phyloP scores from a whole-genome alignment of 805 yeast species.

The Grigorovia humatica region DNA sequence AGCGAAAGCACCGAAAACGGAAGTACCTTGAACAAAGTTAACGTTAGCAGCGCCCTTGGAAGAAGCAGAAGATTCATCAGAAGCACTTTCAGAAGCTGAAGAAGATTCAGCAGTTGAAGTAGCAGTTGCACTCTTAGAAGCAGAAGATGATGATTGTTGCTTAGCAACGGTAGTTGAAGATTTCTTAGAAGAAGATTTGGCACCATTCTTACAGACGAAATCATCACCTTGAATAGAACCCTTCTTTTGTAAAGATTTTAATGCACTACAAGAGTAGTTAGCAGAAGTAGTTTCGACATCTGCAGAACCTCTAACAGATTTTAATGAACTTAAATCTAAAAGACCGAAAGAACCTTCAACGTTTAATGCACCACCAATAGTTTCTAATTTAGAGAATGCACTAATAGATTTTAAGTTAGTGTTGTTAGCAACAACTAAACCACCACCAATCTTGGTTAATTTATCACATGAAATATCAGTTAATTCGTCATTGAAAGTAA shows the following conservation, averaged over 20 bases:
- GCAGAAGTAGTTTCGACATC: constrained; percentile 57
- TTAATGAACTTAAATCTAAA: constrained; percentile 65
- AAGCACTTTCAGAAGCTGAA: constrained; percentile 5
- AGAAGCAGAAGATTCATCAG: constrained; percentile 9
- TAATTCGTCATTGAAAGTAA: constrained; percentile 66
- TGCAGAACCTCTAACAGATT: constrained; percentile 88
- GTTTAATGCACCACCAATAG: constrained; percentile 82
- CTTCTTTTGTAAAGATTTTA: constrained; percentile 57
- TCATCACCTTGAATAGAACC: constrained; percentile 89
- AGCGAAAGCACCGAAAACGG: constrained; percentile 40
- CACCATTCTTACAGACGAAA: constrained; percentile 62
- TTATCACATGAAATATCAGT: constrained; percentile 55
- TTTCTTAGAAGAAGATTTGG: constrained; percentile 37
- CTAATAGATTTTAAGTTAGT: constrained; percentile 50
- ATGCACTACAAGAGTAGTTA: constrained; percentile 70
- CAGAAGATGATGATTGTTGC: constrained; percentile 14
- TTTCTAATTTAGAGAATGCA: constrained; percentile 63
- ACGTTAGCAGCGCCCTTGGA: constrained; percentile 30
- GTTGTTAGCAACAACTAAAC: constrained; percentile 84
- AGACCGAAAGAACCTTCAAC: constrained; percentile 71
- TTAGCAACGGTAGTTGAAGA: constrained; percentile 22
- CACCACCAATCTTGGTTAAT: constrained; percentile 80
- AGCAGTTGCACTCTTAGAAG: constrained; percentile 33
- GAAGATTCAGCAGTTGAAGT: constrained; percentile 13
- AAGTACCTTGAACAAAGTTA: constrained; percentile 27